These are phyloP conservation scores for Ilex aquifolium DNA, from an alignment of 257 asterid species.

Conservation along the genomic window DNA sequence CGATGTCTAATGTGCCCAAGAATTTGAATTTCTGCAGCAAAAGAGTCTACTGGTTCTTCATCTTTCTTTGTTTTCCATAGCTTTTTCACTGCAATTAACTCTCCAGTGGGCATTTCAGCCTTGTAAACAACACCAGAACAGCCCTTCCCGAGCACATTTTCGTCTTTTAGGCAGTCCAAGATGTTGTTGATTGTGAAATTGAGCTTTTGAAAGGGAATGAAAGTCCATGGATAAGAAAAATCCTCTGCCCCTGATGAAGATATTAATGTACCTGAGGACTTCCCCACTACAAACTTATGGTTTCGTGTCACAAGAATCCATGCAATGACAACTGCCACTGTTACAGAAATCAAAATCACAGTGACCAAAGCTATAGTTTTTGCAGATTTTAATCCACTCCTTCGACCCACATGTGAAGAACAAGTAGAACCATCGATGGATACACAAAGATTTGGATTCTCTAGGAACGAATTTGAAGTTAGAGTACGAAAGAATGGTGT, in stretches of 20 bases:
- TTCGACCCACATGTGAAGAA: conserved; percentile 34
- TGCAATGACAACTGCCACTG: conserved; percentile 39
- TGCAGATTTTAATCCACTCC: conserved; percentile 38
- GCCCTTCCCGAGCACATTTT: conserved; percentile 84
- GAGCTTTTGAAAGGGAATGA: conserved; percentile 83
- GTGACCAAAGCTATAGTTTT: conserved; percentile 50
- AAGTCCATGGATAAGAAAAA: conserved; percentile 88
- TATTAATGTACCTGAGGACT: conserved; percentile 25
- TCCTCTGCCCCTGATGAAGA: conserved; percentile 48
- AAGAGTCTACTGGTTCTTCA: conserved; percentile 63
- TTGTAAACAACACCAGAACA: conserved; percentile 81
- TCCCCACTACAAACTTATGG: conserved; percentile 33
- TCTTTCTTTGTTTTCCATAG: conserved; percentile 82
- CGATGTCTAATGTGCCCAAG: conserved; percentile 95
- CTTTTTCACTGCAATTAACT: conserved; percentile 79
- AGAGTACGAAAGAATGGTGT: conserved; percentile 71
- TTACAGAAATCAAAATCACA: conserved; percentile 42
- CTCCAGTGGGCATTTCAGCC: conserved; percentile 80
- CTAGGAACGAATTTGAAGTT: conserved; percentile 49
- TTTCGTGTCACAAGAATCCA: conserved; percentile 57
- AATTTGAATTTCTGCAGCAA: conserved; percentile 88
- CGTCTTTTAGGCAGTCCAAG: conserved; percentile 67
- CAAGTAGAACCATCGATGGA: conserved; percentile 71
- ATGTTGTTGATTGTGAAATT: conserved; percentile 61
- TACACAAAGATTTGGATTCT: conserved; percentile 63